Evolutionary conservation across 1,284 basidiomycete genomes (phyloP).

Genomic region (Sanghuangporus sanghuang): DNA sequence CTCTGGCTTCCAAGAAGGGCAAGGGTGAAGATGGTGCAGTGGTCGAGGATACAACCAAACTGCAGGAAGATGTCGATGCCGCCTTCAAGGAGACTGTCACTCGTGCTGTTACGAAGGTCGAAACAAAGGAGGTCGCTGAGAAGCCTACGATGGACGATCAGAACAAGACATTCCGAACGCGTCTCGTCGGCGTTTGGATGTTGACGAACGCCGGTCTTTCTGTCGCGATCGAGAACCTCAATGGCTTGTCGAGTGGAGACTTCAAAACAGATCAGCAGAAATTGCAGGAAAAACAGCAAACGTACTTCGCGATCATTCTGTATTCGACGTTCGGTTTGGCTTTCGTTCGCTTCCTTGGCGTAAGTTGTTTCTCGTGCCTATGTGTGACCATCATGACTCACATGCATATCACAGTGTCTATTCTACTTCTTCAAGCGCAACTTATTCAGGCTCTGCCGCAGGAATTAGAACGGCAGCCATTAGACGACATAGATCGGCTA

Average conservation of each 20-base stretch:
- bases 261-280: slow-evolving; percentile 38
- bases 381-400: slow-evolving; percentile 18
- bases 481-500: background rate
- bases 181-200: slow-evolving; percentile 85
- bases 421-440: slow-evolving; percentile 82
- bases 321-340: slow-evolving; percentile 87
- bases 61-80: slow-evolving; percentile 88
- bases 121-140: slow-evolving; percentile 64
- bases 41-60: slow-evolving; percentile 76
- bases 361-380: slow-evolving; percentile 37
- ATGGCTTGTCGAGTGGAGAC: slow-evolving; percentile 57
- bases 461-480: background rate
- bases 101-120: slow-evolving; percentile 83
- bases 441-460: slow-evolving; percentile 74
- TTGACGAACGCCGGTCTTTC: slow-evolving; percentile 76
- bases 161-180: slow-evolving; percentile 93
- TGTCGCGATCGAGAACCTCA: slow-evolving; percentile 81
- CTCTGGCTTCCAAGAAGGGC: slow-evolving; percentile 77
- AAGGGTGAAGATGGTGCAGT: slow-evolving; percentile 73
- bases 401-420: slow-evolving; percentile 49
- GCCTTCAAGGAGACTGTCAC: slow-evolving; percentile 92
- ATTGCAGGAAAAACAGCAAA: slow-evolving; percentile 61
- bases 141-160: slow-evolving; percentile 87
- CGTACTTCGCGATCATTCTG: slow-evolving; percentile 80
- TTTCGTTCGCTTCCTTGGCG: slow-evolving; percentile 77